Evolutionary conservation across 495 filamentous ascomycete species (phyloP).

Genomic region (Tuber umbilicatum): DNA sequence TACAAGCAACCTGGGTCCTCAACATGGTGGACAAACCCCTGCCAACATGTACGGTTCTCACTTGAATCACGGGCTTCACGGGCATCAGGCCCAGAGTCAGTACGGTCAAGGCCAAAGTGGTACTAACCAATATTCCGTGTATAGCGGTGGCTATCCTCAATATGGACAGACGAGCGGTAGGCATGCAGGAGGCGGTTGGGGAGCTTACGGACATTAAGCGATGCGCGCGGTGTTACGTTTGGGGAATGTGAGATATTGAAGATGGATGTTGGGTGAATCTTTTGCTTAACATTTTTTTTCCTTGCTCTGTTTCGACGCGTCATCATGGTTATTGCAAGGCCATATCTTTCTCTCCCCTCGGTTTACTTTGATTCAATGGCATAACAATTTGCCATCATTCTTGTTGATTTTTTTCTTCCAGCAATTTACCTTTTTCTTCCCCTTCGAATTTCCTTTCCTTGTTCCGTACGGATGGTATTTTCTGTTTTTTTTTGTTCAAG

Average conservation of each 20-base stretch:
- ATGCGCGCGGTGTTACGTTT: background rate
- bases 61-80: constrained; percentile 39
- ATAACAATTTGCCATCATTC: constrained; percentile 33
- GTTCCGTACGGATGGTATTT: constrained; percentile 24
- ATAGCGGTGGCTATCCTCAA: constrained; percentile 36
- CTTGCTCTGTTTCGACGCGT: background rate
- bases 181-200: constrained; percentile 22
- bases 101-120: constrained; percentile 38
- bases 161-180: constrained; percentile 30
- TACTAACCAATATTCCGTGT: constrained; percentile 38
- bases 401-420: constrained; percentile 36
- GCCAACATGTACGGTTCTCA: constrained; percentile 38
- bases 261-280: constrained; percentile 12
- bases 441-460: constrained; percentile 25
- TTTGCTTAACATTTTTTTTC: background rate
- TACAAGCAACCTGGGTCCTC: constrained; percentile 38
- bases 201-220: constrained; percentile 28
- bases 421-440: constrained; percentile 21
- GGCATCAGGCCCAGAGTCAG: constrained; percentile 37
- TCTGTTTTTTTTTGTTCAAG: constrained; percentile 20
- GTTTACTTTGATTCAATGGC: constrained; percentile 35
- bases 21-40: constrained; percentile 35
- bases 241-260: constrained; percentile 2
- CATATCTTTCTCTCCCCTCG: constrained; percentile 26
- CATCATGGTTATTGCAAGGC: constrained; percentile 13